phyloP scores from a whole-genome alignment of 257 asterid species.

The Solanum pinnatisectum region DNA sequence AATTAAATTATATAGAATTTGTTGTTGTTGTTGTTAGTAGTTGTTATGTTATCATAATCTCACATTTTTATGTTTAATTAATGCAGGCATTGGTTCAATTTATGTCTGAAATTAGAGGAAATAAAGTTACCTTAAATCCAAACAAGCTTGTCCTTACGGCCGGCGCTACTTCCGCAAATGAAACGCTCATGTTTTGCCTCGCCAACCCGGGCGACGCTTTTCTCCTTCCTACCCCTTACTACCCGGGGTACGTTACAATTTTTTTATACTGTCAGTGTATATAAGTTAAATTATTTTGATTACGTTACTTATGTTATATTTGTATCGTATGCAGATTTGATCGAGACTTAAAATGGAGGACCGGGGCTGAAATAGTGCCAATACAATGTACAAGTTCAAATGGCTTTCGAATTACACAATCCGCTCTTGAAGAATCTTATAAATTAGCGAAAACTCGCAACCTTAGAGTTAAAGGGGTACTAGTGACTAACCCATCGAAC shows the following conservation, averaged over 20 bases:
- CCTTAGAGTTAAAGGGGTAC: neutral
- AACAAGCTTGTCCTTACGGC: conserved; percentile 5
- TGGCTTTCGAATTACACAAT: neutral
- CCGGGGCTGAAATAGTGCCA: neutral
- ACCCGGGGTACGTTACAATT: neutral
- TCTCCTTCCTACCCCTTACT: conserved; percentile 2
- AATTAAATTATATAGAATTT: too few species aligned
- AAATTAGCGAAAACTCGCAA: neutral
- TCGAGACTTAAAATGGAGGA: neutral
- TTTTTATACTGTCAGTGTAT: neutral
- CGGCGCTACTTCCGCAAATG: conserved; percentile 3
- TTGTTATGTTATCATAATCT: neutral
- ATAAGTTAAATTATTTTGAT: neutral
- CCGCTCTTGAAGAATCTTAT: neutral
- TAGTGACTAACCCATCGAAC: neutral
- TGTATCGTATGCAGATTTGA: neutral
- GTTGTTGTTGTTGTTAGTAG: neutral
- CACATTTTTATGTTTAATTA: neutral
- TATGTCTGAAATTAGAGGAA: conserved; percentile 1
- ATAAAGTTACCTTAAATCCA: neutral
- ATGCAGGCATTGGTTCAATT: conserved; percentile 1
- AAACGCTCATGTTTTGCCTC: conserved; percentile 2
- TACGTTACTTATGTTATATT: neutral
- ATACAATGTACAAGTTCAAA: neutral
- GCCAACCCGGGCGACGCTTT: neutral